Evolutionary conservation across 1,139 yeast species (phyloP).

Genomic region (Candida buenavistaensis): DNA sequence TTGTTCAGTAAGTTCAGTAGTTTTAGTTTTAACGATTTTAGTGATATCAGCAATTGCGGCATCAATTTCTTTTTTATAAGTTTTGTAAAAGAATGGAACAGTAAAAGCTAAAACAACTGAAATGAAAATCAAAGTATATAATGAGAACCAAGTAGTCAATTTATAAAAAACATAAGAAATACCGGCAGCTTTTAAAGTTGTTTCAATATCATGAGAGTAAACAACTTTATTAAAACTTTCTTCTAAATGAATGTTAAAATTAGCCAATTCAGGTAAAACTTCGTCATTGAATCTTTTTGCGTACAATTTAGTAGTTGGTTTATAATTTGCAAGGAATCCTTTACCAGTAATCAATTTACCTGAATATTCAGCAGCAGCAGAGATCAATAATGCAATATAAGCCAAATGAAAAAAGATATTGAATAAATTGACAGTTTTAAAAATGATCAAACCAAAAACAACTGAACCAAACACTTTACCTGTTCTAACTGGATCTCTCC

Average conservation of each 20-base stretch:
- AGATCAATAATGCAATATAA: constrained; percentile 47
- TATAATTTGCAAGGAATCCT: constrained; percentile 68
- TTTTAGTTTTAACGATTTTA: constrained; percentile 56
- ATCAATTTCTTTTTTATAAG: constrained; percentile 80
- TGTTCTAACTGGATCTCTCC: constrained; percentile 80
- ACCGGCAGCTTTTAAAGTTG: constrained; percentile 74
- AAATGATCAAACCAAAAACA: constrained; percentile 55
- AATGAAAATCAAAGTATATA: constrained; percentile 64
- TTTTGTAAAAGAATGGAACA: constrained; percentile 70
- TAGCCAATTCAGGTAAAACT: constrained; percentile 46
- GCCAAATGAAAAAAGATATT: constrained; percentile 63
- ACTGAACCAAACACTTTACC: constrained; percentile 75
- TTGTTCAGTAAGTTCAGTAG: constrained; percentile 47
- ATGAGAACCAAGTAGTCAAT: constrained; percentile 74
- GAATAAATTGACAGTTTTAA: constrained; percentile 71
- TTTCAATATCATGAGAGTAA: constrained; percentile 65
- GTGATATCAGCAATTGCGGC: constrained; percentile 61
- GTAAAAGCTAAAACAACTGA: constrained; percentile 68
- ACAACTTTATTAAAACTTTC: constrained; percentile 55
- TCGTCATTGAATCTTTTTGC: constrained; percentile 42
- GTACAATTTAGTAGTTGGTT: constrained; percentile 45
- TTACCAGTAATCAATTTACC: constrained; percentile 68
- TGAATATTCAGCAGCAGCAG: constrained; percentile 70
- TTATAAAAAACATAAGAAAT: constrained; percentile 63
- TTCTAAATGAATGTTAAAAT: constrained; percentile 44